Evolutionary conservation across 2,329 filamentous ascomycete species (phyloP).

Genomic region (Pseudocercospora cruenta): DNA sequence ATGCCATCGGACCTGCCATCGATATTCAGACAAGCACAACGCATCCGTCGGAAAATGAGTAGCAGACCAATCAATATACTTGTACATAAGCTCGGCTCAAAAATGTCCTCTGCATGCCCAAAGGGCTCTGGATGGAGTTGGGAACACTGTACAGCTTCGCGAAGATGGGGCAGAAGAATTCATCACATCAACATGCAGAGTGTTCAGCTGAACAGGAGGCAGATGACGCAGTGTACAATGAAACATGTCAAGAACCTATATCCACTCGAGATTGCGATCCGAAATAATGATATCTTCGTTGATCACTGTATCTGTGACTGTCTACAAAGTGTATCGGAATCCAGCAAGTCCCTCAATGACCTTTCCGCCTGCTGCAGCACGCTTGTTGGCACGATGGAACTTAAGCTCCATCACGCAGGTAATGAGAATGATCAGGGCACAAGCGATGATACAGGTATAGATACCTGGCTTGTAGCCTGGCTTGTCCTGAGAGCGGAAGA

Average conservation of each 20-base stretch:
- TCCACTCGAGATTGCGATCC: not conserved
- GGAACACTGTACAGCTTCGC: not conserved
- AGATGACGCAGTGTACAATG: not conserved
- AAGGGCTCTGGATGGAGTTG: not conserved
- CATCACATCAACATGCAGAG: not conserved
- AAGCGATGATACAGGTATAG: constrained; percentile 37
- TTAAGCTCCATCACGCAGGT: constrained; percentile 36
- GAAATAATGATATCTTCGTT: constrained; percentile 39
- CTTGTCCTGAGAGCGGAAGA: constrained; percentile 40
- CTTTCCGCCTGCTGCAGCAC: constrained; percentile 40
- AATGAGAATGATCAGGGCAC: constrained; percentile 36
- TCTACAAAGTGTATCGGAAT: constrained; percentile 42
- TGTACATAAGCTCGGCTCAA: not conserved
- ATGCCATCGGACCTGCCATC: not conserved
- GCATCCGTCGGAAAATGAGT: not conserved
- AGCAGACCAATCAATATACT: not conserved
- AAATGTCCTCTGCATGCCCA: not conserved
- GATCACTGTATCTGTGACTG: not conserved
- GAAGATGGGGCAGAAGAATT: not conserved
- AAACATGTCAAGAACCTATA: too few species aligned
- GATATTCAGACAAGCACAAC: not conserved
- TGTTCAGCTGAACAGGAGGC: not conserved
- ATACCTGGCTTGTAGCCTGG: constrained; percentile 40
- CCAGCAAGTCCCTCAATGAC: constrained; percentile 40
- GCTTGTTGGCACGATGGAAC: constrained; percentile 41